These are phyloP conservation scores for Schizosaccharomyces pombe DNA, from an alignment of 805 yeast genomes.

Conservation along the genomic window ASM294v3 CU329670.1:2621501-2622000, in stretches of 20 bases:
- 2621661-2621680: background rate
- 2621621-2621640: background rate
- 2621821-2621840: conserved; percentile 31
- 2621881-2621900: background rate
- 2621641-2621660: background rate
- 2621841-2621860: conserved; percentile 31
- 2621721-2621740: conserved; percentile 15
- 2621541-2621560: background rate
- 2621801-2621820: conserved; percentile 39
- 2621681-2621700: background rate
- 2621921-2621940: background rate
- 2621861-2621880: conserved; percentile 29
- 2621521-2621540: background rate
- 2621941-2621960: background rate
- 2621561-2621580: too few relatives aligned
- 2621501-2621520: background rate
- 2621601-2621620: too few relatives aligned
- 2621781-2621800: conserved; percentile 37
- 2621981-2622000: conserved; percentile 35
- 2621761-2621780: conserved; percentile 9
- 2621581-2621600: background rate
- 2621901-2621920: background rate
- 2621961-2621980: background rate
- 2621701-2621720: conserved; percentile 7
- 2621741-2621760: too few relatives aligned